phyloP scores from a whole-genome alignment of 2,329 filamentous ascomycete species.

The Dryadomyces quercivorus region DNA sequence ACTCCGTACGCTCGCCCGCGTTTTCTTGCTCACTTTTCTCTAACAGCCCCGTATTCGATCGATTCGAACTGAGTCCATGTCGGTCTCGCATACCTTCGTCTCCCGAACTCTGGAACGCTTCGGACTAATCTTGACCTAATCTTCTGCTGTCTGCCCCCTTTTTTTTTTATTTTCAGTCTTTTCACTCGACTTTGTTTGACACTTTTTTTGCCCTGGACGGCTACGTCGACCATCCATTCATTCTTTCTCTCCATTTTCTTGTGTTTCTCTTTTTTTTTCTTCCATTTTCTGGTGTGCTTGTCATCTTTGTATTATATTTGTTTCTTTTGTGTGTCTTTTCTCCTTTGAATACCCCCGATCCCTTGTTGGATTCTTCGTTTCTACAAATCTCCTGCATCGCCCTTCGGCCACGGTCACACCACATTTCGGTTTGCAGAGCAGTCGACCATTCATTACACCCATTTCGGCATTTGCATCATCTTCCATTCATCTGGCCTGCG shows the following conservation, averaged over 20 bases:
- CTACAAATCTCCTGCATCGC: background rate
- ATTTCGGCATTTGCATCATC: conserved; percentile 3
- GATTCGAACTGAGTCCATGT: background rate
- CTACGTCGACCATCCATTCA: background rate
- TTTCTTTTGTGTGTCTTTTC: background rate
- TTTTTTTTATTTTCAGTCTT: background rate
- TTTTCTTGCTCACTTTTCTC: conserved; percentile 3
- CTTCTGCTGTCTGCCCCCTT: background rate
- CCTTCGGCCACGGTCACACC: background rate
- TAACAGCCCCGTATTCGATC: conserved; percentile 5
- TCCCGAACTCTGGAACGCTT: conserved; percentile 7
- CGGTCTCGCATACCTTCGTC: background rate
- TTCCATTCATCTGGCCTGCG: conserved; percentile 1
- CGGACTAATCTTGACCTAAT: conserved; percentile 1
- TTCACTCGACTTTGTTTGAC: background rate
- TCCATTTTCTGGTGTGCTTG: background rate
- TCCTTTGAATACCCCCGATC: background rate
- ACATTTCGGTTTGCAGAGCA: background rate
- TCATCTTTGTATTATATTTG: conserved; percentile 1
- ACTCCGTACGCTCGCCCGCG: background rate
- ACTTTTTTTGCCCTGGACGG: background rate
- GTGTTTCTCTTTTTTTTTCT: background rate
- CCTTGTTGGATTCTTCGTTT: background rate
- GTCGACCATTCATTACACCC: background rate
- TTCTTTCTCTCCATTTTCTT: background rate